These are phyloP conservation scores for Suhomyces sp. DNA, from an alignment of 805 yeast species.

Conservation along the genomic window DNA sequence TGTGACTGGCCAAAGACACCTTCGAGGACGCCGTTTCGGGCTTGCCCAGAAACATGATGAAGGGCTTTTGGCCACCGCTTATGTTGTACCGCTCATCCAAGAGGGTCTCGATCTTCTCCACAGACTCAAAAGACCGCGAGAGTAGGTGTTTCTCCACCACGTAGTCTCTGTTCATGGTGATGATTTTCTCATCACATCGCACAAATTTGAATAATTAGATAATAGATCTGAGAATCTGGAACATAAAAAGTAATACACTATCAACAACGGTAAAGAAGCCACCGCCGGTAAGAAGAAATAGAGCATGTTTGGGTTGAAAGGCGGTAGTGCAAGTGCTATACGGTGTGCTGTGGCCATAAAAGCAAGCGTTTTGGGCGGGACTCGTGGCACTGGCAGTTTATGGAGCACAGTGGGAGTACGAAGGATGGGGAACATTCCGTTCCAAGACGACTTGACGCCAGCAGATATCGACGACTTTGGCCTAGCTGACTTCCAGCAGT, in stretches of 20 bases:
- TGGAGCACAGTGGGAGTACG: neutral
- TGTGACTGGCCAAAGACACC: neutral
- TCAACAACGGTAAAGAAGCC: too few relatives aligned
- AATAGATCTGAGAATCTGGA: too few relatives aligned
- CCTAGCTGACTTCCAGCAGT: slow-evolving; percentile 38
- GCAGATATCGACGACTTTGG: slow-evolving; percentile 35
- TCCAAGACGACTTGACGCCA: slow-evolving; percentile 36
- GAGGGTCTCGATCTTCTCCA: slow-evolving; percentile 36
- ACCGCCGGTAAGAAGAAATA: too few relatives aligned
- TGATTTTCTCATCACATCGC: neutral
- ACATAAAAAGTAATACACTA: too few relatives aligned
- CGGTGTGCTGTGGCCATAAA: neutral
- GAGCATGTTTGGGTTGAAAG: neutral
- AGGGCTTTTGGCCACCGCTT: slow-evolving; percentile 47
- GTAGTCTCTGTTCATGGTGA: slow-evolving; percentile 28
- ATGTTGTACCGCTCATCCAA: slow-evolving; percentile 45
- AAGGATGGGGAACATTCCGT: slow-evolving; percentile 28
- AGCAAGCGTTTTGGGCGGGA: neutral
- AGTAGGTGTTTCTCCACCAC: slow-evolving; percentile 47
- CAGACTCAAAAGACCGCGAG: slow-evolving; percentile 41
- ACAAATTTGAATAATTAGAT: too few relatives aligned
- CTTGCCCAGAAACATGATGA: slow-evolving; percentile 22
- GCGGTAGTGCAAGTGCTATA: neutral
- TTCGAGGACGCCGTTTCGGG: slow-evolving; percentile 6
- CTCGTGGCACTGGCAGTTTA: neutral